Percentiles rank a stretch among this genome's conserved stretches.
These are phyloP conservation scores for Mortierella claussenii DNA, from an alignment of 192 early-diverging fungal genomes.

Conservation along the genomic window DNA sequence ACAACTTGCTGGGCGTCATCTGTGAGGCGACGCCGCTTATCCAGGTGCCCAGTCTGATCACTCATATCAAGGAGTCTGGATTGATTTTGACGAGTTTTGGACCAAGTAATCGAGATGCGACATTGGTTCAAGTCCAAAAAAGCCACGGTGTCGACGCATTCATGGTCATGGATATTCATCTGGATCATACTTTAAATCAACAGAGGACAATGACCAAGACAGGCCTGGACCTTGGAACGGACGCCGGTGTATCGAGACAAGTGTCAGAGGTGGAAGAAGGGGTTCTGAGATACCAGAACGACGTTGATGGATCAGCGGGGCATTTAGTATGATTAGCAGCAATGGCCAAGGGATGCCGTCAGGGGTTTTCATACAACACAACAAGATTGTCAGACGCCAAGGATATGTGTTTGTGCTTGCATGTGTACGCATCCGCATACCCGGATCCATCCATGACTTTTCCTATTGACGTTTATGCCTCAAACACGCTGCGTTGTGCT, in stretches of 20 bases:
- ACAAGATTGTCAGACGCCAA: too few species aligned
- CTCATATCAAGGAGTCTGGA: slow-evolving; percentile 92
- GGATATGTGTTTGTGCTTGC: too few species aligned
- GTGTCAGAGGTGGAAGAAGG: slow-evolving; percentile 33
- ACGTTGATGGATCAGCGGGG: too few species aligned
- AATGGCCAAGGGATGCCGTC: too few species aligned
- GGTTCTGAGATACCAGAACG: slow-evolving; percentile 44
- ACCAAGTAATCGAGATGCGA: slow-evolving; percentile 67
- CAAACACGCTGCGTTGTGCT: too few species aligned
- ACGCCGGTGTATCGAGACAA: not conserved
- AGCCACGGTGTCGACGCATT: slow-evolving; percentile 90
- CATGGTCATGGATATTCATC: slow-evolving; percentile 57
- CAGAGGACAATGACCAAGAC: slow-evolving; percentile 2
- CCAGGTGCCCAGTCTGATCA: slow-evolving; percentile 91
- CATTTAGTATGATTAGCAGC: too few species aligned
- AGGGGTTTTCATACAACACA: too few species aligned
- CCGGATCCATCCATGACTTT: too few species aligned
- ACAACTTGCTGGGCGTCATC: slow-evolving; percentile 93
- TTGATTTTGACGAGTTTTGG: slow-evolving; percentile 94
- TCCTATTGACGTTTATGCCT: too few species aligned
- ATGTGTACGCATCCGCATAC: too few species aligned
- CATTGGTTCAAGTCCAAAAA: slow-evolving; percentile 76
- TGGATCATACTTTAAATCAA: not conserved
- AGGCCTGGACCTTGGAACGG: not conserved
- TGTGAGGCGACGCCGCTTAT: slow-evolving; percentile 90